Conservation (phyloP, 768 basidiomycete species). For the Rubroboletus pulcherrimus region DNA sequence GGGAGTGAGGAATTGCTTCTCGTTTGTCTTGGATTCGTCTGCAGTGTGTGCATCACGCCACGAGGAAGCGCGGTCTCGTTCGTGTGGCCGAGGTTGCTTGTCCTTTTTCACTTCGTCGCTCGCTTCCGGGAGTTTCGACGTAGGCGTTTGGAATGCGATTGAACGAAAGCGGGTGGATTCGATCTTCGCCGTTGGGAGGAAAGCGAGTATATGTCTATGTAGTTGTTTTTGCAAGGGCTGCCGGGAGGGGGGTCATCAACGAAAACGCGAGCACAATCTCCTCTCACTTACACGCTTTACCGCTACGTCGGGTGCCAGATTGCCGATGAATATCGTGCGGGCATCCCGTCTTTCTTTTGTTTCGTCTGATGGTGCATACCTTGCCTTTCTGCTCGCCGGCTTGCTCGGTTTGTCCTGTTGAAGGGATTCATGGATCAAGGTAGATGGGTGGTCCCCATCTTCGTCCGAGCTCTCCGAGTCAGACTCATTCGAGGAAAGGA, state of each 20-base stretch:
- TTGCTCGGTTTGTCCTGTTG: constrained; percentile 28
- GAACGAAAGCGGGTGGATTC: constrained; percentile 95
- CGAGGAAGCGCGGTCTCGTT: constrained; percentile 52
- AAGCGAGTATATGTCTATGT: constrained; percentile 68
- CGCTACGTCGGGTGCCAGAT: constrained; percentile 72
- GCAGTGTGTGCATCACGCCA: constrained; percentile 51
- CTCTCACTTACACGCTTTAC: constrained; percentile 61
- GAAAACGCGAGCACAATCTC: not conserved
- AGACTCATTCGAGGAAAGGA: constrained; percentile 21
- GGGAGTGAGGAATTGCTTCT: constrained; percentile 70
- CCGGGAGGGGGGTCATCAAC: constrained; percentile 1
- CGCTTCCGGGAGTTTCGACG: constrained; percentile 52
- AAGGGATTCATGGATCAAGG: constrained; percentile 65
- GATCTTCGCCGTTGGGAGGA: constrained; percentile 73
- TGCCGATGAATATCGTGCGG: constrained; percentile 90
- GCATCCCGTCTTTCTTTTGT: constrained; percentile 68
- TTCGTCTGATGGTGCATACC: constrained; percentile 64
- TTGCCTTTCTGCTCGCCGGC: constrained; percentile 32
- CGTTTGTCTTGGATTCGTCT: constrained; percentile 42
- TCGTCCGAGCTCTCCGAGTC: constrained; percentile 29
- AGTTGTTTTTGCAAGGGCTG: constrained; percentile 77
- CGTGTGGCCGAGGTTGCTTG: constrained; percentile 43
- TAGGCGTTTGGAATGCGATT: constrained; percentile 83
- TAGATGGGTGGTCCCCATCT: constrained; percentile 33
- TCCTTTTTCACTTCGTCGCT: constrained; percentile 30